Conservation (phyloP, 2,329 filamentous ascomycete species). For the Calonectria fujianensis region DNA sequence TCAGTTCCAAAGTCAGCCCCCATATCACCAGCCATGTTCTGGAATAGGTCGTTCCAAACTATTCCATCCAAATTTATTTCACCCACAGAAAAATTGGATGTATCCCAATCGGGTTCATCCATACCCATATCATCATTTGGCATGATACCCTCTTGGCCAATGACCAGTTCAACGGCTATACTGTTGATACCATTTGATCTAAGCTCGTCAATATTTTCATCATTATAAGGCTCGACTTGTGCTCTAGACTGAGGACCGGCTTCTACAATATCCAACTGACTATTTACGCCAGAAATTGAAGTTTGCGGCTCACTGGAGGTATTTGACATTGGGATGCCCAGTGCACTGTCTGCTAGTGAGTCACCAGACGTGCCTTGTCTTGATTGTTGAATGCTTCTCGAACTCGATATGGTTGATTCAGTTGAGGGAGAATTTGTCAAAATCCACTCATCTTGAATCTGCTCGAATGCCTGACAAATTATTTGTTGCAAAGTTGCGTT, state of each 20-base stretch:
- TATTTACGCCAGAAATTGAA: neutral
- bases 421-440: neutral
- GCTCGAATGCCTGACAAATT: neutral
- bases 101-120: neutral
- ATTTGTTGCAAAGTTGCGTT: neutral
- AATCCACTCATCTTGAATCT: neutral
- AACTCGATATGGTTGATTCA: neutral
- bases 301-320: neutral
- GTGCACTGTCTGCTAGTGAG: neutral
- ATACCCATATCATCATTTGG: neutral
- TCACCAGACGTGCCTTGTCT: neutral
- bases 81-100: neutral
- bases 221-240: neutral
- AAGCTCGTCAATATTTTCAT: neutral
- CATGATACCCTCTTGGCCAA: neutral
- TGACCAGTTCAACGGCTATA: neutral
- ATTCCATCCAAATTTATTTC: neutral
- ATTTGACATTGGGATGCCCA: neutral
- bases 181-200: neutral
- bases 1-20: neutral
- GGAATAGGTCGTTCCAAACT: neutral
- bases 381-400: neutral
- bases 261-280: neutral
- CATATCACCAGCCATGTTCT: neutral
- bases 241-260: neutral